A percentile compares a stretch with the other conserved stretches of the same genome.
Conservation (phyloP, 2,329 filamentous ascomycete species). For the Sclerotinia nivalis region DNA sequence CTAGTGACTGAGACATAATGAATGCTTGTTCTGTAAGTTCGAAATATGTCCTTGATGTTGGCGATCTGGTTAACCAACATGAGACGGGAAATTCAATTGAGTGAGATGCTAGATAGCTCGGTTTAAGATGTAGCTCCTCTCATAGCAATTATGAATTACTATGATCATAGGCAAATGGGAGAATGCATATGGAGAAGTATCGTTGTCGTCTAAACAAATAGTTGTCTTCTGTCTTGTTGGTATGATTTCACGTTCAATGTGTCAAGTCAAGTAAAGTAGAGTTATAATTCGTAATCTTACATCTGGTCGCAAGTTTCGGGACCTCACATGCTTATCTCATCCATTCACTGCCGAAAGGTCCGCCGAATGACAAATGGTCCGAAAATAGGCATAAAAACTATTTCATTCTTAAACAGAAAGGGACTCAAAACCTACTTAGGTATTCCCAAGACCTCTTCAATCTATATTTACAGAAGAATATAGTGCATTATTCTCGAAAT, state of each 20-base stretch:
- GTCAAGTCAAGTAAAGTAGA: not conserved
- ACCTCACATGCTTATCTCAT: conserved; percentile 10
- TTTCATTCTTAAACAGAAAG: too few relatives aligned
- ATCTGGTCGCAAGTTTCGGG: conserved; percentile 11
- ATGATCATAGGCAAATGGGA: not conserved
- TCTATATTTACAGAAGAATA: too few relatives aligned
- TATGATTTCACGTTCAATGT: not conserved
- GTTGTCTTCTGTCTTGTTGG: not conserved
- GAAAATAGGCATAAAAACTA: not conserved
- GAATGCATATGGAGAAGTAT: not conserved
- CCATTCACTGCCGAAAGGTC: not conserved
- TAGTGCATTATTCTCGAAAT: not conserved
- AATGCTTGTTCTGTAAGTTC: not conserved
- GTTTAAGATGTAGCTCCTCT: conserved; percentile 10
- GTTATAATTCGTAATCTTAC: not conserved
- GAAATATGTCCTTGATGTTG: not conserved
- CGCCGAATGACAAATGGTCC: not conserved
- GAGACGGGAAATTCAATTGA: not conserved
- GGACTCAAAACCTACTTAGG: too few relatives aligned
- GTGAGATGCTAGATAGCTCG: conserved; percentile 1
- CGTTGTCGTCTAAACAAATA: not conserved
- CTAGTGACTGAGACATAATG: conserved; percentile 32
- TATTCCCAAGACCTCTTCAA: too few relatives aligned
- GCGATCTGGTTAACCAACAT: not conserved
- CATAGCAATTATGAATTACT: not conserved